Base-by-base conservation (phyloP, 495 filamentous ascomycete species). In the Aspergillus sclerotiicarbonarius region DNA sequence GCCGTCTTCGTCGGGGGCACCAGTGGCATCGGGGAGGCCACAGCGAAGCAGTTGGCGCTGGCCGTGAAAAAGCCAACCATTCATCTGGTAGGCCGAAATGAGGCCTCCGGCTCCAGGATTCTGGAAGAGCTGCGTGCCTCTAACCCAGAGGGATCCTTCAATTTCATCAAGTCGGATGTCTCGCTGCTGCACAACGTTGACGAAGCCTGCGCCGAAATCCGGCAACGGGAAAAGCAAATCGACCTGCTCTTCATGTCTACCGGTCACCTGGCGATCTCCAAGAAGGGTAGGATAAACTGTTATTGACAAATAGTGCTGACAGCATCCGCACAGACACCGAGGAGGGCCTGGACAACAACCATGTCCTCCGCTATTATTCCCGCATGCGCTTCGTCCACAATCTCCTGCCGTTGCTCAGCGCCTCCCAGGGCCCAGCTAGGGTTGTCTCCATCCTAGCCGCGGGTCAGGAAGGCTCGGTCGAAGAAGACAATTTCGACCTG, bases 1-100 rank as follows among this genome's bases (percentile, higher is more conserved):
- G 82, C 77, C 30, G 77, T 87, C 51, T 85, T 86, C 60, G 80
- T 83, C 10, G 85, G 87, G 32, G 87, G 69, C 20, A 90, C 87
- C 0, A 79, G 75, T 43, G 87, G 84, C 31, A 81, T 90, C 54
- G 87, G 84, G 31, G 76, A 82, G 59, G 57, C 69, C 6, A 77
- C 84, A 0, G 64, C 87, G 33, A 81, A 74, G 57, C 58, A 76
- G 51, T 84, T 88, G 47, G 81, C 80, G 35, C 56, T 76, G 43
- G 67, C 82, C 6, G 58, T 65, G 8, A 51, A 70, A 21, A 39
- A 78, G 67, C 51, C 84, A 25, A 64, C 67, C 6, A 67, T 75
- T 39, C 78, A 79, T 60, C 60, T 80, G 46, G 57, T 82, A 46
- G 79, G 80, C 64, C 68, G 84, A 60, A 77, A 37, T 62, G 80